phyloP scores from a whole-genome alignment of 768 basidiomycete genomes.

The Termitomyces eurrhizus region DNA sequence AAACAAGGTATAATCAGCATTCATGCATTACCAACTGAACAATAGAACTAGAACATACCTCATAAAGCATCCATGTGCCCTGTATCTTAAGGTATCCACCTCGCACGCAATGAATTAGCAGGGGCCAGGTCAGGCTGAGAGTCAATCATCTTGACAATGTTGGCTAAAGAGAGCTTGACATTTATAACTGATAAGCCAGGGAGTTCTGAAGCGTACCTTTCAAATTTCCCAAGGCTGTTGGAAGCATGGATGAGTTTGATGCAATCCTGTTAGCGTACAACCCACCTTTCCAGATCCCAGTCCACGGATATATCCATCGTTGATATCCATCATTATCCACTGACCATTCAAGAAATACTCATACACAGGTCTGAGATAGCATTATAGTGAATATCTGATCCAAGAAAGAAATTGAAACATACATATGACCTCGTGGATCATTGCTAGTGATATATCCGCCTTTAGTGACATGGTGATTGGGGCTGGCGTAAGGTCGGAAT shows the following conservation, averaged over 20 bases:
- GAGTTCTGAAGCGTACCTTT: constrained; percentile 52
- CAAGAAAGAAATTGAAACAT: constrained; percentile 19
- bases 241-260: background rate
- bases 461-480: constrained; percentile 78
- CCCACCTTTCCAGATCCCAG: constrained; percentile 91
- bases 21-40: background rate
- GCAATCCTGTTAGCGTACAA: background rate
- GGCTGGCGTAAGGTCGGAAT: constrained; percentile 69
- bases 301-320: constrained; percentile 93
- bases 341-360: constrained; percentile 88
- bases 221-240: constrained; percentile 77
- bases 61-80: constrained; percentile 93
- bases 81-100: constrained; percentile 91
- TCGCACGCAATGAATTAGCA: constrained; percentile 77
- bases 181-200: background rate
- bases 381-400: background rate
- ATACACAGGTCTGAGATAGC: constrained; percentile 62
- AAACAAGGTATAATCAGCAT: constrained; percentile 3
- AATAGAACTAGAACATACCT: constrained; percentile 40
- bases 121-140: constrained; percentile 83
- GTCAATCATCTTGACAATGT: constrained; percentile 92
- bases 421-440: constrained; percentile 89
- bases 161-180: constrained; percentile 46
- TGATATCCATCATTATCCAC: constrained; percentile 96
- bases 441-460: constrained; percentile 88